Base-by-base conservation (phyloP, 2,329 filamentous ascomycete genomes). In the Botrytis squamosa region DNA sequence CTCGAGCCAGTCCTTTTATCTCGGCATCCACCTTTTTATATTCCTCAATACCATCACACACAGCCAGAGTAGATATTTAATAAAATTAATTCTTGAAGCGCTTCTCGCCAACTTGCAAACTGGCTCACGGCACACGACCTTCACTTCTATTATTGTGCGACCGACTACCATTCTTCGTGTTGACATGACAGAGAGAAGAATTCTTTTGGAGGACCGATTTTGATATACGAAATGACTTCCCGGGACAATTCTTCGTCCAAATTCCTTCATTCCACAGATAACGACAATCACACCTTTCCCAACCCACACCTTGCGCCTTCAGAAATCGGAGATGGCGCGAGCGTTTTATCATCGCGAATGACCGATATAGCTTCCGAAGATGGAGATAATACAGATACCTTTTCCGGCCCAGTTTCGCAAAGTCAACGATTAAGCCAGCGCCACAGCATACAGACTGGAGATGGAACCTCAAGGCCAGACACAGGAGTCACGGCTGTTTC, bases 321-420 rank as follows among this genome's bases (percentile, higher is more conserved):
- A 72, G 83, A 84, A 70, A 76, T 80, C 40, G 81, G 80, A 76
- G 83, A 85, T 75, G 79, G 79, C 52, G 82, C 84, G 72, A 87
- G 85, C 73, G 83, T 87, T 63, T 86, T 88, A 49, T 88, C 87
- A 71, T 87, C 86, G 73, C 85, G 85, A 71, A 85, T 88, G 82
- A 88, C 86, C n/a, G 87, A 89, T 77, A 83, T 86, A 76, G 83
- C 82, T 66, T 86, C 86, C 55, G 86, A 88, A 76, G 86, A 83
- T 66, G 84, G 86, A 71, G 82, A 83, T 55, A 81, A 82, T 62
- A 70, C 65, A 67, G 79, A 79, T 57, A 83, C 84, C 49, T 77
- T 80, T 52, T 81, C 75, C 10, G 82, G 44, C 76, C 80, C 68
- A 77, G 77, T 74, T 83, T 75, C 80, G 75, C 74, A 78, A 74